phyloP scores from a whole-genome alignment of 495 filamentous ascomycete species.

The Entonaema liquescens region DNA sequence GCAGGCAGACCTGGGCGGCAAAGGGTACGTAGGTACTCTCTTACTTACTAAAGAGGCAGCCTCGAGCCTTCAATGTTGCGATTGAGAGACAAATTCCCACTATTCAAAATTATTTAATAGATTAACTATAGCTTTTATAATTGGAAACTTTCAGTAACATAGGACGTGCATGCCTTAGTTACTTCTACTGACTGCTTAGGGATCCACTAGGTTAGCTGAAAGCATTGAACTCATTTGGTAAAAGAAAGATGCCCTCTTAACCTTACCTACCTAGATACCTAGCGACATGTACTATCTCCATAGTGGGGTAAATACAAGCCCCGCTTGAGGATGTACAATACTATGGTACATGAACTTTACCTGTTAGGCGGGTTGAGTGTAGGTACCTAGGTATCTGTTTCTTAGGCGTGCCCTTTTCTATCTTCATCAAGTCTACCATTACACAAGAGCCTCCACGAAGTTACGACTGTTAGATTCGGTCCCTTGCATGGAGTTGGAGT shows the following conservation, averaged over 20 bases:
- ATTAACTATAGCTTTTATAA: background rate
- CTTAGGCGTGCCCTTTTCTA: background rate
- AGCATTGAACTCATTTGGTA: background rate
- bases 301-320: background rate
- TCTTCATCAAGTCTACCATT: background rate
- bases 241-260: too few relatives aligned
- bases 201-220: background rate
- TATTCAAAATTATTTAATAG: background rate
- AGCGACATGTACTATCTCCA: background rate
- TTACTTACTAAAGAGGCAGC: background rate
- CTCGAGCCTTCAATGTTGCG: background rate
- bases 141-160: background rate
- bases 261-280: too few relatives aligned
- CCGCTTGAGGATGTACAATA: background rate
- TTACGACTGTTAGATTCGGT: slow-evolving; percentile 1
- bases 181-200: too few relatives aligned
- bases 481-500: slow-evolving; percentile 8
- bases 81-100: background rate
- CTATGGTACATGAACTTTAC: too few relatives aligned
- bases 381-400: too few relatives aligned
- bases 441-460: background rate
- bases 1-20: background rate
- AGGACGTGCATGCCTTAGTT: background rate
- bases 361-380: too few relatives aligned
- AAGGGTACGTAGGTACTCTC: background rate